phyloP scores from a whole-genome alignment of 345 rosid species.

The Leavenworthia alabamica region DNA sequence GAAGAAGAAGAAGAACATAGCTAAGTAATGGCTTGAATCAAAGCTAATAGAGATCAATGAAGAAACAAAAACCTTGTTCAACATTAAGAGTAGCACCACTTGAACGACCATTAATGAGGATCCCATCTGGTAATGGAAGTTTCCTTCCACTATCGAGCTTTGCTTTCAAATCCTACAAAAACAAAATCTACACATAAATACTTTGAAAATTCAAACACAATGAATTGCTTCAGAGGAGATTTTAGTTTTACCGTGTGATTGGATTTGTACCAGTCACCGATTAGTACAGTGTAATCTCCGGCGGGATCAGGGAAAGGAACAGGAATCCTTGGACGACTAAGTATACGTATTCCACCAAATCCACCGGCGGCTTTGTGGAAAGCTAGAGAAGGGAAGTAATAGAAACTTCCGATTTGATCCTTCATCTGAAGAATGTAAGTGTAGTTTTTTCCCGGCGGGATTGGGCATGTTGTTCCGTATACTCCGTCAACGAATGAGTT shows the following conservation, averaged over 20 bases:
- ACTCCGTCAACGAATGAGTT: slow-evolving; percentile 82
- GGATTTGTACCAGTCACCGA: slow-evolving; percentile 69
- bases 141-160: slow-evolving; percentile 58
- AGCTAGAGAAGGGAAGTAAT: slow-evolving; percentile 65
- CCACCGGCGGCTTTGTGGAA: slow-evolving; percentile 85
- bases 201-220: no score
- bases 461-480: slow-evolving; percentile 80
- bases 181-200: not conserved
- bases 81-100: slow-evolving; percentile 60
- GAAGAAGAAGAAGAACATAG: not conserved
- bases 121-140: slow-evolving; percentile 78
- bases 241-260: no score
- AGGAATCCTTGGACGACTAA: slow-evolving; percentile 61
- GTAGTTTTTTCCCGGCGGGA: slow-evolving; percentile 77
- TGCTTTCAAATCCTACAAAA: slow-evolving; percentile 49
- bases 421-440: slow-evolving; percentile 72
- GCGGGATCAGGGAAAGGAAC: slow-evolving; percentile 64
- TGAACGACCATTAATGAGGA: slow-evolving; percentile 89
- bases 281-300: slow-evolving; percentile 66
- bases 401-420: slow-evolving; percentile 74
- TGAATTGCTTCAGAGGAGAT: no score
- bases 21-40: not conserved
- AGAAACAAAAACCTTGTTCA: slow-evolving; percentile 74
- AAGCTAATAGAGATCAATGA: not conserved
- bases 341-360: slow-evolving; percentile 63